phyloP scores from a whole-genome alignment of 768 basidiomycete genomes.

The Lyophyllum atratum region DNA sequence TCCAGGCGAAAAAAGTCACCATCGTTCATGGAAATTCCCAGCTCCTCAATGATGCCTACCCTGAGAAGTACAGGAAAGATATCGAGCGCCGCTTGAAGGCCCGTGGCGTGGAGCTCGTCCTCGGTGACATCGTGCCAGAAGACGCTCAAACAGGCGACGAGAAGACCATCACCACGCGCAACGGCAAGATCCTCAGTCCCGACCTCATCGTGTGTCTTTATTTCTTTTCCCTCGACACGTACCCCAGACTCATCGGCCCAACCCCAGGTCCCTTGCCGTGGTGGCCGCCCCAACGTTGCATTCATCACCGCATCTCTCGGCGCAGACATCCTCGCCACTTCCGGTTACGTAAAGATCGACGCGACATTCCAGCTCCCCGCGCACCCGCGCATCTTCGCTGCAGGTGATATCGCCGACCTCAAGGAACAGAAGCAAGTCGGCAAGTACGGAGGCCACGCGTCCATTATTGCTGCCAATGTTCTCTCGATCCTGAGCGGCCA shows the following conservation, averaged over 20 bases:
- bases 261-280: constrained; percentile 36
- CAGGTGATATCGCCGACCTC: constrained; percentile 67
- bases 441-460: constrained; percentile 48
- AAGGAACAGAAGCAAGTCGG: constrained; percentile 58
- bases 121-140: constrained; percentile 47
- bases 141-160: constrained; percentile 40
- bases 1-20: constrained; percentile 53
- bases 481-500: constrained; percentile 40
- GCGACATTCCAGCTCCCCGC: constrained; percentile 58
- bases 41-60: constrained; percentile 61
- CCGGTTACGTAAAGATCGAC: constrained; percentile 49
- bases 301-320: constrained; percentile 47
- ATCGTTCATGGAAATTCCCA: constrained; percentile 56
- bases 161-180: constrained; percentile 47
- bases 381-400: constrained; percentile 60
- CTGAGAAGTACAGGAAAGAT: constrained; percentile 50
- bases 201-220: constrained; percentile 56
- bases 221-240: not conserved
- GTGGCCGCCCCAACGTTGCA: constrained; percentile 51
- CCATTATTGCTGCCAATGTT: constrained; percentile 51
- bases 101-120: constrained; percentile 51
- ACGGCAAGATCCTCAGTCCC: constrained; percentile 48
- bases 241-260: not conserved
- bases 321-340: constrained; percentile 33
- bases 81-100: constrained; percentile 40